Conservation (phyloP, 1,284 basidiomycete genomes). For the Cryptococcus jaspeensis region DNA sequence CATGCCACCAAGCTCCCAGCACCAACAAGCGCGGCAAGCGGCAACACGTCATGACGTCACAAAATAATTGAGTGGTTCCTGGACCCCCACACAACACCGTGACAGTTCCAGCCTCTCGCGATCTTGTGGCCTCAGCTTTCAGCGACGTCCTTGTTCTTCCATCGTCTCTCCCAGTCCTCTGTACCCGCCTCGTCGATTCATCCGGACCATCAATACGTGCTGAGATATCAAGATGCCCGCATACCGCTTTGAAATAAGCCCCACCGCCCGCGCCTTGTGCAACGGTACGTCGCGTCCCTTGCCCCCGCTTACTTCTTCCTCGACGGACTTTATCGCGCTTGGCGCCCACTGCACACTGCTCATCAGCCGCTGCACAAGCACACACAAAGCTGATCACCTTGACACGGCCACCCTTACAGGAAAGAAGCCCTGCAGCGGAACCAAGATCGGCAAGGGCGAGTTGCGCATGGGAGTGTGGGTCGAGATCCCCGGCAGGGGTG, state of each 20-base stretch:
- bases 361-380: no score
- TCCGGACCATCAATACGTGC: not conserved
- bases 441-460: constrained; percentile 67
- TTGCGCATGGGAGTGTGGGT: constrained; percentile 73
- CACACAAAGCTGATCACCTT: not conserved
- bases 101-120: no score
- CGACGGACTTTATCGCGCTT: not conserved
- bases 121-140: no score
- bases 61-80: no score
- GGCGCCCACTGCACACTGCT: not conserved
- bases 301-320: not conserved
- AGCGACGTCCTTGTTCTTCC: no score
- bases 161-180: no score
- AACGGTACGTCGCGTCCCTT: constrained; percentile 61
- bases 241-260: constrained; percentile 66
- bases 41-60: no score
- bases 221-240: constrained; percentile 22
- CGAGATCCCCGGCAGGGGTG: constrained; percentile 64
- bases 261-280: constrained; percentile 66
- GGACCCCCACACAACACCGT: no score
- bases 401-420: constrained; percentile 53
- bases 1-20: no score
- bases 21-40: no score
- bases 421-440: constrained; percentile 77
- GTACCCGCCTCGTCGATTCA: no score